phyloP scores from a whole-genome alignment of 2,329 filamentous ascomycete genomes.

The Hymenoscyphus fructigenus region DNA sequence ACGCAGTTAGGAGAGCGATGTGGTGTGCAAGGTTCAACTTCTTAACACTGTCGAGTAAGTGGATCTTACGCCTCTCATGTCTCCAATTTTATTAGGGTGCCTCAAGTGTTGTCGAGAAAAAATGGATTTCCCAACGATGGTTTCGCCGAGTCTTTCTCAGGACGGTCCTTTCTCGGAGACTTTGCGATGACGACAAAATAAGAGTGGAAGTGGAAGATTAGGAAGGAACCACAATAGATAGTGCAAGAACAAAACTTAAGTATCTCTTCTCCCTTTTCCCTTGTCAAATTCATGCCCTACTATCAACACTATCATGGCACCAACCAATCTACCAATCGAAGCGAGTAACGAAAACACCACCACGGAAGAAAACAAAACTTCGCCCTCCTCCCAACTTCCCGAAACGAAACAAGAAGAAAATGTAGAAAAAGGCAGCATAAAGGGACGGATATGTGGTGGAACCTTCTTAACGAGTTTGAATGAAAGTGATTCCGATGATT shows the following conservation, averaged over 20 bases:
- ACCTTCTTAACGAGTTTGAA: slow-evolving; percentile 38
- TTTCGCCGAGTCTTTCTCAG: background rate
- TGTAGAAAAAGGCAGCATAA: slow-evolving; percentile 2
- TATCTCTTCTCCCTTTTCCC: background rate
- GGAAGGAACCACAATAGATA: background rate
- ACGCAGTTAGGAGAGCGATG: no score
- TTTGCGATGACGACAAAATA: background rate
- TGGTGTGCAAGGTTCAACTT: background rate
- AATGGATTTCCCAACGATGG: background rate
- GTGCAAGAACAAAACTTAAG: background rate
- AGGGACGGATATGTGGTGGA: slow-evolving; percentile 42
- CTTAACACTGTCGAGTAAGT: background rate
- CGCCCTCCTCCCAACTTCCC: slow-evolving; percentile 14
- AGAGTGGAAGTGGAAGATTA: background rate
- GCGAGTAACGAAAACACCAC: background rate
- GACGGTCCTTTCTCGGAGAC: background rate
- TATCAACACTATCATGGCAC: background rate
- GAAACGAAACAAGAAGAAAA: slow-evolving; percentile 25
- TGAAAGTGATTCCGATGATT: slow-evolving; percentile 36
- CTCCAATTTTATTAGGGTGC: background rate
- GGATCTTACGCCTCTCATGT: background rate
- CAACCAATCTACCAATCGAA: background rate
- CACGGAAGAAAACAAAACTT: background rate
- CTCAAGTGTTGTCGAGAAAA: background rate
- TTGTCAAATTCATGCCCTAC: background rate